These are phyloP conservation scores for Phalaenopsis hybrid DNA, from an alignment of 116 monocot genomes.

Conservation along the genomic window DNA sequence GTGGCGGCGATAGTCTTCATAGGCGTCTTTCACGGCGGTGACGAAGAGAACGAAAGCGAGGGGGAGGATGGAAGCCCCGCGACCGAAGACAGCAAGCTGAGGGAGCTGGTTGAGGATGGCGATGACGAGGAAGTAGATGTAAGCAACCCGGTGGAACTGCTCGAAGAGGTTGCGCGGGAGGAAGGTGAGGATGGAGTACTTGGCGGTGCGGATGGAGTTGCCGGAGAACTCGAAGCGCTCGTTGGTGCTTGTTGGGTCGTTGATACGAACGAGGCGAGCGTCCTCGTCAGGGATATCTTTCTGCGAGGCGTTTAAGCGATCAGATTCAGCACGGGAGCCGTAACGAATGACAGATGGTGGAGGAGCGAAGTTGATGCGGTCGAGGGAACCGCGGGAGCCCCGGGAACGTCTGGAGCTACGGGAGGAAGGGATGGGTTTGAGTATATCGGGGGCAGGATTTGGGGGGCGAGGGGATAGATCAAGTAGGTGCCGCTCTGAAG, in stretches of 20 bases:
- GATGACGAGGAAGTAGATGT: constrained; percentile 59
- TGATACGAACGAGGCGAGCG: constrained; percentile 30
- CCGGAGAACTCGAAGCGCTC: constrained; percentile 20
- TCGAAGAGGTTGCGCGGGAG: constrained; percentile 62
- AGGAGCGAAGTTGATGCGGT: background rate
- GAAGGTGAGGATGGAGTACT: constrained; percentile 52
- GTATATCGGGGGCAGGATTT: background rate
- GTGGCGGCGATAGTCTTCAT: constrained; percentile 54
- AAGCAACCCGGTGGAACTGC: constrained; percentile 61
- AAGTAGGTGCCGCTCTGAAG: constrained; percentile 13
- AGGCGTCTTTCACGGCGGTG: constrained; percentile 58
- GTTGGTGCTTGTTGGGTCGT: constrained; percentile 35
- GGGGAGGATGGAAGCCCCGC: constrained; percentile 46
- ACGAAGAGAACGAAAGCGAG: constrained; percentile 53
- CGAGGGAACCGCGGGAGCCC: background rate
- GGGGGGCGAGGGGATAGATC: constrained; percentile 10
- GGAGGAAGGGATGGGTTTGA: constrained; percentile 10
- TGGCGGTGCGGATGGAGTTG: constrained; percentile 42
- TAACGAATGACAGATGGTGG: constrained; percentile 9
- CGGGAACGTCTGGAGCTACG: constrained; percentile 12
- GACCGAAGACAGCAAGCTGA: constrained; percentile 57
- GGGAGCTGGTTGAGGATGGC: constrained; percentile 61
- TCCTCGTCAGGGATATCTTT: constrained; percentile 39
- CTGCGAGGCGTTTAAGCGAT: constrained; percentile 24
- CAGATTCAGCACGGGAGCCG: constrained; percentile 32